Conservation (phyloP, 176 grass and related monocot genomes). For the Otatea glauca region DNA sequence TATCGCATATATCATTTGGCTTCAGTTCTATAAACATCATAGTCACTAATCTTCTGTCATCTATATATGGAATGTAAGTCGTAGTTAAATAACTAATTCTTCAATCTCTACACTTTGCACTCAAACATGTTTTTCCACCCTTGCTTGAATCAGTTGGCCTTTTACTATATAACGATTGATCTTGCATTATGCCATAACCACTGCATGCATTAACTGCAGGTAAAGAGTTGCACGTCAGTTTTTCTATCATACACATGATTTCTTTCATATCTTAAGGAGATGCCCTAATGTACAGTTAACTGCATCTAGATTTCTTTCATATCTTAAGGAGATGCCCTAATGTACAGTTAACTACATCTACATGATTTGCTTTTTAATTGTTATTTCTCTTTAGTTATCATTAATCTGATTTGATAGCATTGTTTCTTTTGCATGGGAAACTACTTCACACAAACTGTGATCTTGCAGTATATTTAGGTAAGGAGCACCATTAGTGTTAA, state of each 20-base stretch:
- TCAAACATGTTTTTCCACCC: background rate
- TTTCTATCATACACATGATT: constrained; percentile 15
- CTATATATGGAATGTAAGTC: constrained; percentile 19
- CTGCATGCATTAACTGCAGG: constrained; percentile 1
- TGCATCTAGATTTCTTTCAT: constrained; percentile 28
- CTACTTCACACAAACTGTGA: constrained; percentile 32
- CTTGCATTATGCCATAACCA: background rate
- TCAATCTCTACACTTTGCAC: background rate
- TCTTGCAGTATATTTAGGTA: constrained; percentile 97
- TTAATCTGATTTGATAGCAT: constrained; percentile 50
- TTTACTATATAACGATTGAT: background rate
- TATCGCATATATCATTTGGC: constrained; percentile 18
- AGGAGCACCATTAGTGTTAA: background rate
- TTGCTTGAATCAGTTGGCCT: background rate
- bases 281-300: constrained; percentile 31
- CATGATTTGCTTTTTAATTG: constrained; percentile 20
- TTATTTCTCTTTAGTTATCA: background rate
- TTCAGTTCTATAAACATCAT: background rate
- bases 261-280: constrained; percentile 19
- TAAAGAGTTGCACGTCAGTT: constrained; percentile 12
- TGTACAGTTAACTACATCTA: constrained; percentile 31
- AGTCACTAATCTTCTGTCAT: background rate
- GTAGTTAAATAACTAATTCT: background rate
- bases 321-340: background rate
- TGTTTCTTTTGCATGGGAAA: constrained; percentile 78